Evolutionary conservation across 2,329 filamentous ascomycete species (phyloP).

Genomic region (Triangularia verruculosa): DNA sequence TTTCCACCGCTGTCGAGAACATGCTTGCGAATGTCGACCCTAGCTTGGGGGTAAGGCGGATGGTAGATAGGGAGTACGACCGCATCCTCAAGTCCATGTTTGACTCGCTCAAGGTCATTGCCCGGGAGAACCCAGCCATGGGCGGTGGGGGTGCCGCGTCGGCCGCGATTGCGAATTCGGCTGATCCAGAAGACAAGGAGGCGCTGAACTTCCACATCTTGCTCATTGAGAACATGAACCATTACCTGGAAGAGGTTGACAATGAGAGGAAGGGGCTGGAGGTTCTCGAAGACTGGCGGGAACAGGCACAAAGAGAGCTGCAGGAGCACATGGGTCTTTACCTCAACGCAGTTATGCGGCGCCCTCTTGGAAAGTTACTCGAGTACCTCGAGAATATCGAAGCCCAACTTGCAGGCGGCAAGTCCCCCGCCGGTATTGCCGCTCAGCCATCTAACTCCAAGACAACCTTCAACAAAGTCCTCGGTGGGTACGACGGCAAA

Average conservation of each 20-base stretch:
- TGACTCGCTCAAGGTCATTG: slow-evolving; percentile 93
- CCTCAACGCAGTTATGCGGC: slow-evolving; percentile 79
- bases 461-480: slow-evolving; percentile 78
- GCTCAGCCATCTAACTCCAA: slow-evolving; percentile 80
- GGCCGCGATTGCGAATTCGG: slow-evolving; percentile 31
- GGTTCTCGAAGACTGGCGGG: slow-evolving; percentile 79
- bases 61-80: slow-evolving; percentile 82
- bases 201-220: slow-evolving; percentile 96
- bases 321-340: slow-evolving; percentile 85
- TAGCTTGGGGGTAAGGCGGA: slow-evolving; percentile 64
- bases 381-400: slow-evolving; percentile 92
- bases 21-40: slow-evolving; percentile 64
- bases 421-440: slow-evolving; percentile 63
- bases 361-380: slow-evolving; percentile 84
- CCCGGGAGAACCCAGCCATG: slow-evolving; percentile 61
- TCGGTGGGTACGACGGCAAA: slow-evolving; percentile 75
- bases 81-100: slow-evolving; percentile 95
- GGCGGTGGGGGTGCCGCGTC: slow-evolving; percentile 36
- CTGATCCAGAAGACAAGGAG: slow-evolving; percentile 83
- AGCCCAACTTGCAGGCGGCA: slow-evolving; percentile 60
- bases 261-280: slow-evolving; percentile 63
- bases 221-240: slow-evolving; percentile 98
- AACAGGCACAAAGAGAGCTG: slow-evolving; percentile 74
- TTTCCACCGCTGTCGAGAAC: slow-evolving; percentile 78
- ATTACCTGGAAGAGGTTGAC: slow-evolving; percentile 90